These are phyloP conservation scores for Melanomma pulvis-pyrius DNA, from an alignment of 495 filamentous ascomycete genomes.

Conservation along the genomic window DNA sequence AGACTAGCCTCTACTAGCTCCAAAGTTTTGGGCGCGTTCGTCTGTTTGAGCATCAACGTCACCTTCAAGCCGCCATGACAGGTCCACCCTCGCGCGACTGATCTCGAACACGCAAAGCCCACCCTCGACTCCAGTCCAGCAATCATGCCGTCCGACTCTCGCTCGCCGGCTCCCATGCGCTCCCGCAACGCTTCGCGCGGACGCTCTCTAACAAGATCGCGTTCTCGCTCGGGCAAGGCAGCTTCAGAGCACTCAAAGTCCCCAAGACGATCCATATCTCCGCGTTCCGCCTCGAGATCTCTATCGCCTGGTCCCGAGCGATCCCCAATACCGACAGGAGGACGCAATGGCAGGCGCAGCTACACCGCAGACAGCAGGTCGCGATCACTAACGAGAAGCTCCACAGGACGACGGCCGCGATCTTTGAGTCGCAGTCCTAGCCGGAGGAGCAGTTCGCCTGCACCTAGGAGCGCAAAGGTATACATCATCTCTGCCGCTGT, in stretches of 20 bases:
- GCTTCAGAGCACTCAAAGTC: slow-evolving; percentile 40
- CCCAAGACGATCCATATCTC: slow-evolving; percentile 54
- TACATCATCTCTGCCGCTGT: slow-evolving; percentile 12
- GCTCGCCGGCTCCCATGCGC: slow-evolving; percentile 11
- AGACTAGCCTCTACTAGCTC: not conserved
- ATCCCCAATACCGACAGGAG: slow-evolving; percentile 11
- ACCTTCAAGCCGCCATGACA: not conserved
- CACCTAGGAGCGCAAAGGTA: slow-evolving; percentile 64
- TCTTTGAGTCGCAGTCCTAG: slow-evolving; percentile 52
- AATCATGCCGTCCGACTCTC: slow-evolving; percentile 27
- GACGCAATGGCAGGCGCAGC: slow-evolving; percentile 50
- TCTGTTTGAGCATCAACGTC: not conserved
- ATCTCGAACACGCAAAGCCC: not conserved
- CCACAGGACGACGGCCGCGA: slow-evolving; percentile 46
- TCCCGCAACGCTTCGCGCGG: slow-evolving; percentile 38
- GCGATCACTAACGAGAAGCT: slow-evolving; percentile 4
- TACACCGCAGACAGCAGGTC: slow-evolving; percentile 48
- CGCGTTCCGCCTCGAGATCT: slow-evolving; percentile 49
- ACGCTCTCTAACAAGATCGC: slow-evolving; percentile 39
- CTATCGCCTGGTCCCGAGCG: slow-evolving; percentile 18
- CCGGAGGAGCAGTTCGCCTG: slow-evolving; percentile 36
- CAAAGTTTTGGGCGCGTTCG: slow-evolving; percentile 22
- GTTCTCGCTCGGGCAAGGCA: slow-evolving; percentile 14
- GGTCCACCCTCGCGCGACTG: not conserved
- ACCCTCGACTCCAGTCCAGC: not conserved